These are phyloP conservation scores for Xerocomus potaroensis DNA, from an alignment of 768 basidiomycete genomes.

Conservation along the genomic window DNA sequence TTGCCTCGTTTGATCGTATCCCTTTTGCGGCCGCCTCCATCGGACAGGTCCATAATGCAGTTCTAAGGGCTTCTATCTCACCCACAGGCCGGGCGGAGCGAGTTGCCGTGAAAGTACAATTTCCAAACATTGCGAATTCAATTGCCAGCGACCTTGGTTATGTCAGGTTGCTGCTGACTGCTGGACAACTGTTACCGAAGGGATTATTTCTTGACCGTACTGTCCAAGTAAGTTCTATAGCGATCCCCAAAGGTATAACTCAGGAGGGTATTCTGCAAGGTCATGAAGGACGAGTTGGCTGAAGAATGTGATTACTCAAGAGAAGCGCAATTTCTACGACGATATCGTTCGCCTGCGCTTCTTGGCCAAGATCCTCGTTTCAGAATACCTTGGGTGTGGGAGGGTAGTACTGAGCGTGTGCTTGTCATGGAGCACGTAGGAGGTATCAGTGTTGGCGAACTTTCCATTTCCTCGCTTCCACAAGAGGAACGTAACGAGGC, in stretches of 20 bases:
- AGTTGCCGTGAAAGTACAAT: constrained; percentile 89
- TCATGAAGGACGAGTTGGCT: constrained; percentile 83
- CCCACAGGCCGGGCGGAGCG: constrained; percentile 52
- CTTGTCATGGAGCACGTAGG: constrained; percentile 86
- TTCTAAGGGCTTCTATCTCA: constrained; percentile 48
- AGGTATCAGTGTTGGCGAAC: constrained; percentile 78
- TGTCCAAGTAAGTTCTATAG: constrained; percentile 47
- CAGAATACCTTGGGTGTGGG: constrained; percentile 84
- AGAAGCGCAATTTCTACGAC: constrained; percentile 68
- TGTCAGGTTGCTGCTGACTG: constrained; percentile 75
- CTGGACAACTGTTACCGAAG: constrained; percentile 75
- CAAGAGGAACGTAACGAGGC: constrained; percentile 75
- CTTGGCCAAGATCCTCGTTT: constrained; percentile 64
- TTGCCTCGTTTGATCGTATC: constrained; percentile 72
- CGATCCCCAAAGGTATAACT: neutral
- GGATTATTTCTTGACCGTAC: constrained; percentile 91
- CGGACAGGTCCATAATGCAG: constrained; percentile 87
- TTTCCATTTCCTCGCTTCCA: constrained; percentile 46
- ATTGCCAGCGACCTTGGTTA: constrained; percentile 88
- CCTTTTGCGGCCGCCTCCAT: constrained; percentile 97
- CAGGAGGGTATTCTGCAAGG: constrained; percentile 37
- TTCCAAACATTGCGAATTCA: constrained; percentile 84
- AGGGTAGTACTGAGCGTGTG: constrained; percentile 74
- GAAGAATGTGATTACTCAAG: constrained; percentile 91
- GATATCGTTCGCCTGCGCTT: constrained; percentile 49